A percentile compares a stretch with the other conserved stretches of the same genome.
phyloP scores from a whole-genome alignment of 1,284 basidiomycete species.

The Amylostereum areolatum region DNA sequence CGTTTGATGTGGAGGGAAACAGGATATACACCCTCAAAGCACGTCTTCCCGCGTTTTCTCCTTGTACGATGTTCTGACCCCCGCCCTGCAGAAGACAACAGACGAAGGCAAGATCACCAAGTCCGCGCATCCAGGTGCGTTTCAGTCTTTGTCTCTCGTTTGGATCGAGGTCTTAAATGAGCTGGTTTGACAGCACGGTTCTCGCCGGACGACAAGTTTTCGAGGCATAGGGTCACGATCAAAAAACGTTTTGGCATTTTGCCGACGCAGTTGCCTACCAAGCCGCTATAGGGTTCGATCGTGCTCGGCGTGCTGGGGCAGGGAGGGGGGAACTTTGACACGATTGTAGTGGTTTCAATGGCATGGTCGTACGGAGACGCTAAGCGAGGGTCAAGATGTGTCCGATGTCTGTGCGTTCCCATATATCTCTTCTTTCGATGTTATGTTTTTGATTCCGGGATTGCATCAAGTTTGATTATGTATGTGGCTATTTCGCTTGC shows the following conservation, averaged over 20 bases:
- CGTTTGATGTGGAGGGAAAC: constrained; percentile 73
- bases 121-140: constrained; percentile 89
- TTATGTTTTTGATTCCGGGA: no score
- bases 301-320: no score
- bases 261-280: constrained; percentile 83
- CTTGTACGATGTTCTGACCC: constrained; percentile 5
- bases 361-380: no score
- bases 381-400: no score
- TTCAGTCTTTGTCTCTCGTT: constrained; percentile 13
- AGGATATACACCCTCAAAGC: constrained; percentile 90
- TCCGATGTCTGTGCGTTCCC: no score
- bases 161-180: background rate
- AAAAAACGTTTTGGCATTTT: constrained; percentile 88
- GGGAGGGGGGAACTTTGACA: no score
- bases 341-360: no score
- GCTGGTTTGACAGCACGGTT: constrained; percentile 68
- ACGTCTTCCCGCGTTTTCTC: constrained; percentile 15
- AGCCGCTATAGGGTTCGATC: constrained; percentile 60
- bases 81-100: constrained; percentile 66
- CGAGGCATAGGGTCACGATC: constrained; percentile 89
- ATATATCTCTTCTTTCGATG: no score
- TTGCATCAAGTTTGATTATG: no score
- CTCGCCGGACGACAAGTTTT: constrained; percentile 98
- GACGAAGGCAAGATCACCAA: constrained; percentile 79
- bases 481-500: no score